These are phyloP conservation scores for Leptographium wingfieldii DNA, from an alignment of 2,329 filamentous ascomycete genomes.

Conservation along the genomic window DNA sequence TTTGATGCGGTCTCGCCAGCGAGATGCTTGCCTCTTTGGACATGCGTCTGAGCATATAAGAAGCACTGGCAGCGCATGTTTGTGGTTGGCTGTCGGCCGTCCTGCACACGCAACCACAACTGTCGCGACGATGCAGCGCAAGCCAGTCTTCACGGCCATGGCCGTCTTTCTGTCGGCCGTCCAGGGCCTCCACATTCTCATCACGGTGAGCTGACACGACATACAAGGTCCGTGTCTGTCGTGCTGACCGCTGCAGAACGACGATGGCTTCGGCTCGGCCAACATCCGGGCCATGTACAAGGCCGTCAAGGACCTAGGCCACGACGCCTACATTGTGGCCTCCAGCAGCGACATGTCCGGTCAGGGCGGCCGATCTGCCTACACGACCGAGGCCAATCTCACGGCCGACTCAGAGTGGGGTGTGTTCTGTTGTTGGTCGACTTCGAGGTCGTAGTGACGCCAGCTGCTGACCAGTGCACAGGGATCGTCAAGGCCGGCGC, in stretches of 20 bases:
- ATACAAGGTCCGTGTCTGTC: too few species aligned
- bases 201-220: constrained; percentile 1
- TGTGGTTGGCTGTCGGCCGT: too few species aligned
- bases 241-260: constrained; percentile 13
- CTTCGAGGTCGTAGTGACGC: too few species aligned
- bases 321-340: constrained; percentile 38
- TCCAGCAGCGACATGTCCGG: constrained; percentile 31
- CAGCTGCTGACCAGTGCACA: neutral
- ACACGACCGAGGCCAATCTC: constrained; percentile 29
- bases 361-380: constrained; percentile 29
- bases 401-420: constrained; percentile 27
- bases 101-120: too few species aligned
- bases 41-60: neutral
- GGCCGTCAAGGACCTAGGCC: constrained; percentile 40
- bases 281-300: constrained; percentile 28
- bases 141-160: neutral
- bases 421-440: neutral
- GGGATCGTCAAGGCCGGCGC: constrained; percentile 31
- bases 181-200: constrained; percentile 7
- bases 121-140: neutral
- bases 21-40: too few species aligned
- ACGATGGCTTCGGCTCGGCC: constrained; percentile 28
- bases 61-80: neutral
- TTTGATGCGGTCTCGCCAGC: too few species aligned
- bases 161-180: neutral